phyloP scores from a whole-genome alignment of 23 red algal genomes.

The Gracilaria vermiculophylla region DNA sequence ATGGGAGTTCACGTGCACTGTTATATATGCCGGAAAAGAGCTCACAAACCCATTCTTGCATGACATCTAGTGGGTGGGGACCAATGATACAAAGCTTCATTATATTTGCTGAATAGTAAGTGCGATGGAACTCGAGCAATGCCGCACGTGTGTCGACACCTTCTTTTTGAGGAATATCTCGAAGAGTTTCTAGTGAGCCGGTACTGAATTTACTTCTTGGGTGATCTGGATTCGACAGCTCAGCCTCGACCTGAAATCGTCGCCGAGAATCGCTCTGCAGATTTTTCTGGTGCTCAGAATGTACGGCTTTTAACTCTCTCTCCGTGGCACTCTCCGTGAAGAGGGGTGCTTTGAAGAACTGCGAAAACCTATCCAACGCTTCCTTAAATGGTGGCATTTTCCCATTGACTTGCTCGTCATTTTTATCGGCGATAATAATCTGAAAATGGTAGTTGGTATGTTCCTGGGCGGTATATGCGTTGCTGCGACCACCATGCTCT shows the following conservation, averaged over 20 bases:
- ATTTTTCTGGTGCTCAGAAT: slow-evolving; percentile 96
- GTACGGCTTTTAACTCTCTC: slow-evolving; percentile 91
- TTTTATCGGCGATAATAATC: slow-evolving; percentile 48
- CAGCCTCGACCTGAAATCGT: slow-evolving; percentile 66
- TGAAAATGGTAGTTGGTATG: slow-evolving; percentile 89
- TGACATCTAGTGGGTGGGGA: slow-evolving; percentile 56
- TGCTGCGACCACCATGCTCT: slow-evolving; percentile 85
- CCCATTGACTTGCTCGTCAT: slow-evolving; percentile 1
- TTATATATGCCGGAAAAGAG: slow-evolving; percentile 82
- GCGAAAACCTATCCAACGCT: slow-evolving; percentile 93
- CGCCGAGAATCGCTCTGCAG: slow-evolving; percentile 79
- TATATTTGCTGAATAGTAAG: slow-evolving; percentile 87
- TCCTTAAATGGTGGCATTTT: slow-evolving; percentile 60
- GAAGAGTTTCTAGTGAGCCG: slow-evolving; percentile 75
- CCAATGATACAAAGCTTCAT: slow-evolving; percentile 83
- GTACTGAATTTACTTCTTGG: slow-evolving; percentile 90
- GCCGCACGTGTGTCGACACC: slow-evolving; percentile 58
- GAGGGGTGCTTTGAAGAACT: slow-evolving; percentile 91
- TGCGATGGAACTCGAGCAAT: slow-evolving; percentile 75
- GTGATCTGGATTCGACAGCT: slow-evolving; percentile 59
- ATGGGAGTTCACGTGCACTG: slow-evolving; percentile 31
- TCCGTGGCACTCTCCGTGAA: slow-evolving; percentile 83
- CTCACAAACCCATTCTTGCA: slow-evolving; percentile 63
- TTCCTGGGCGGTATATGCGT: slow-evolving; percentile 90
- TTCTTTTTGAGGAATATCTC: slow-evolving; percentile 37